Evolutionary conservation across 1,139 yeast species (phyloP).

Genomic region (Blastobotrys arbuscula): DNA sequence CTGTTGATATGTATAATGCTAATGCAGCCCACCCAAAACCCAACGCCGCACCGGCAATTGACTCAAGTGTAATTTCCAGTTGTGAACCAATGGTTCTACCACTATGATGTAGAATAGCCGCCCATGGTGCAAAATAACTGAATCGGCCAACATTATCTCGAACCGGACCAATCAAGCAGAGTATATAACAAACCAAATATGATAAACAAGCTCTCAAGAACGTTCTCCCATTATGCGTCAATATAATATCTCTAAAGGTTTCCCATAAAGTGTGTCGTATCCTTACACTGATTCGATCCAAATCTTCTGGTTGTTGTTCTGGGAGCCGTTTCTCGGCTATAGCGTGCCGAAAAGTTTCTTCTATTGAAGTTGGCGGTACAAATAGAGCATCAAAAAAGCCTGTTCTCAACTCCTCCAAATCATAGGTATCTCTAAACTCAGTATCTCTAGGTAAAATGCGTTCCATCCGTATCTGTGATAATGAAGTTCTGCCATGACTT

Average conservation of each 20-base stretch:
- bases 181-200: constrained; percentile 36
- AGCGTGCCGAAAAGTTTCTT: constrained; percentile 12
- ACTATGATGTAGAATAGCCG: constrained; percentile 43
- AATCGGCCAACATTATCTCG: constrained; percentile 41
- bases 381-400: constrained; percentile 46
- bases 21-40: constrained; percentile 44
- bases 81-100: constrained; percentile 45
- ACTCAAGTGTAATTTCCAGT: constrained; percentile 40
- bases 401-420: constrained; percentile 41
- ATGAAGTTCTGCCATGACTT: background rate
- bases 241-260: background rate
- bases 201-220: constrained; percentile 38
- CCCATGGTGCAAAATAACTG: constrained; percentile 39
- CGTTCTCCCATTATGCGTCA: constrained; percentile 9
- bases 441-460: constrained; percentile 4
- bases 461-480: constrained; percentile 10
- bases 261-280: background rate
- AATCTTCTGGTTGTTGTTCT: constrained; percentile 10
- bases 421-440: constrained; percentile 22
- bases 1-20: constrained; percentile 40
- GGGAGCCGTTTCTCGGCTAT: constrained; percentile 4
- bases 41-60: constrained; percentile 43
- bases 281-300: constrained; percentile 10
- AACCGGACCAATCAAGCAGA: constrained; percentile 38
- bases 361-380: constrained; percentile 31